Conservation (phyloP, 192 early-diverging fungal species). For the Coemansia sp. region DNA sequence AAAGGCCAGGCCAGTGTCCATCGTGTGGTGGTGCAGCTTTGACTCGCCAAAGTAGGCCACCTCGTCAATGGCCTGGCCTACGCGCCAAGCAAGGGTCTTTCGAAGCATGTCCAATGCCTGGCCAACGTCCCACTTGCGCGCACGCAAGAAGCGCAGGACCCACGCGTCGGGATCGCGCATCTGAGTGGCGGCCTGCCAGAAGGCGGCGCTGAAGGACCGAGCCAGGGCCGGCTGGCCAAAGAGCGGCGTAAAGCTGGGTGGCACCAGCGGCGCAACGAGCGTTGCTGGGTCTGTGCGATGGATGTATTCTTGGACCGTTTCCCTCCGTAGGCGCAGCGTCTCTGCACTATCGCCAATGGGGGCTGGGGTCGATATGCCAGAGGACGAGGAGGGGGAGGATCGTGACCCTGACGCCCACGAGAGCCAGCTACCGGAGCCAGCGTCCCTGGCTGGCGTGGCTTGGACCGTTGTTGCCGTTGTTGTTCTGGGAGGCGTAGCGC, state of each 20-base stretch:
- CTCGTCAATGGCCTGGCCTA: conserved; percentile 60
- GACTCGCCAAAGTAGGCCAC: conserved; percentile 62
- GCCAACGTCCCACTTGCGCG: conserved; percentile 82
- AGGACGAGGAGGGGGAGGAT: neutral
- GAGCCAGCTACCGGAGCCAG: neutral
- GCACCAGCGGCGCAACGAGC: conserved; percentile 2
- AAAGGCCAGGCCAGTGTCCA: conserved; percentile 60
- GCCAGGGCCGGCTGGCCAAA: conserved; percentile 10
- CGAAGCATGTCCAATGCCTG: conserved; percentile 71
- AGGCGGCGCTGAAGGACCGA: conserved; percentile 56
- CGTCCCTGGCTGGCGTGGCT: conserved; percentile 9
- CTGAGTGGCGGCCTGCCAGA: conserved; percentile 65
- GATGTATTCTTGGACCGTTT: neutral
- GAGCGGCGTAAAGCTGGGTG: conserved; percentile 26
- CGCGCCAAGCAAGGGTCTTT: conserved; percentile 72
- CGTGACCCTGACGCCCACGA: neutral
- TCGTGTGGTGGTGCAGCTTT: conserved; percentile 54
- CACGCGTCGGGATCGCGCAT: conserved; percentile 69
- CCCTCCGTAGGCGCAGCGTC: neutral
- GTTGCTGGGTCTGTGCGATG: neutral
- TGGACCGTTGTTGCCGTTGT: neutral
- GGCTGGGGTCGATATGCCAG: neutral
- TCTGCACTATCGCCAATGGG: neutral
- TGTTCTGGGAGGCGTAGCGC: neutral
- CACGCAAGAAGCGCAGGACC: conserved; percentile 79